Percentiles rank a stretch among this genome's conserved stretches.
These are phyloP conservation scores for Alternaria hordeiaustralica DNA, from an alignment of 2,329 filamentous ascomycete genomes.

Conservation along the genomic window DNA sequence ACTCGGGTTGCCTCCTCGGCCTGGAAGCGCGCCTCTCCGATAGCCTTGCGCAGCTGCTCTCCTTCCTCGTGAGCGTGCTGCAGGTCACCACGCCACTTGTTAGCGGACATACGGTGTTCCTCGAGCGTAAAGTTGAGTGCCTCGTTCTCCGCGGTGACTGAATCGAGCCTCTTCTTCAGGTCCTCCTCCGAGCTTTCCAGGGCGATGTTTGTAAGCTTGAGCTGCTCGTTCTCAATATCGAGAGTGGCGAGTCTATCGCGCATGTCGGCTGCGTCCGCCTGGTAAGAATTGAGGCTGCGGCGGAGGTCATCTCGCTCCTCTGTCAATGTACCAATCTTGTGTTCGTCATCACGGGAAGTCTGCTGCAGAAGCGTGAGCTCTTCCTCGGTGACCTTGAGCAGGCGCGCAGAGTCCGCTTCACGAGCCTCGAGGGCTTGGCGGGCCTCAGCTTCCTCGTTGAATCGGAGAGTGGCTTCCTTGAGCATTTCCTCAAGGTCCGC, in stretches of 20 bases:
- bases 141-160: conserved; percentile 65
- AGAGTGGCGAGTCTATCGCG: conserved; percentile 60
- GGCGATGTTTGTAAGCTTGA: conserved; percentile 54
- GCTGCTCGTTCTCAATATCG: conserved; percentile 63
- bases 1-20: conserved; percentile 85
- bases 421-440: conserved; percentile 52
- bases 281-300: conserved; percentile 47
- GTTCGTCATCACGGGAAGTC: conserved; percentile 51
- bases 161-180: conserved; percentile 59
- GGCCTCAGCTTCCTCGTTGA: conserved; percentile 52
- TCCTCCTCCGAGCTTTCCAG: conserved; percentile 50
- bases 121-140: conserved; percentile 66
- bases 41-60: conserved; percentile 74
- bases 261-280: conserved; percentile 52
- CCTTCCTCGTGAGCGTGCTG: conserved; percentile 59
- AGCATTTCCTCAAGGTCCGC: conserved; percentile 45
- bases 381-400: conserved; percentile 58
- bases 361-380: conserved; percentile 56
- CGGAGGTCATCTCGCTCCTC: conserved; percentile 52
- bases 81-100: conserved; percentile 65
- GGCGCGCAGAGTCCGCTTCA: conserved; percentile 52
- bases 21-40: conserved; percentile 76
- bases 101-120: conserved; percentile 67
- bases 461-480: conserved; percentile 40
- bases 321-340: conserved; percentile 50